Percentiles rank a stretch among this genome's conserved stretches.
Evolutionary conservation across 169 alveolate genomes (phyloP).

Genomic region (Plasmodium vivax): DNA sequence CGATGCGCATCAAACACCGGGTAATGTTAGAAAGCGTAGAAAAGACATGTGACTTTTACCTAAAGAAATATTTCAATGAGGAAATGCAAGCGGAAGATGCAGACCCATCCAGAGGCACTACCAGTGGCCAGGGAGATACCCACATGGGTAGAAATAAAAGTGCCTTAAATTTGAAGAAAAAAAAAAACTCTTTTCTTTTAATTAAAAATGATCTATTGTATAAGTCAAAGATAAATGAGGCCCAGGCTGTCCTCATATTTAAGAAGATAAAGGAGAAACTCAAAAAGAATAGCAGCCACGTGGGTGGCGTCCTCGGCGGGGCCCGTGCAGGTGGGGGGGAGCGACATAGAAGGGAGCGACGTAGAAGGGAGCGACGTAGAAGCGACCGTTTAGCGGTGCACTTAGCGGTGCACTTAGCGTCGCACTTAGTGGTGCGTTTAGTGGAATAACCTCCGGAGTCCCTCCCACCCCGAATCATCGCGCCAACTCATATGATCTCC

Average conservation of each 20-base stretch:
- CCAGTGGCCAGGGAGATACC: background rate
- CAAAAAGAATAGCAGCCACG: background rate
- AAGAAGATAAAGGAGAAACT: constrained; percentile 64
- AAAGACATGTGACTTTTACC: constrained; percentile 64
- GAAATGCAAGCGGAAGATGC: background rate
- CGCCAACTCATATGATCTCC: background rate
- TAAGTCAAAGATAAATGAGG: constrained; percentile 44
- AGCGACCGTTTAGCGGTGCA: background rate
- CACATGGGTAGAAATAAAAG: background rate
- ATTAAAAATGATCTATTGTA: constrained; percentile 52
- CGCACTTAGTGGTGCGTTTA: background rate
- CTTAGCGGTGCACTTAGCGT: too few species aligned
- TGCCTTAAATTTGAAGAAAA: background rate
- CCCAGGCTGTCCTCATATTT: constrained; percentile 44
- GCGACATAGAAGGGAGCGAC: background rate
- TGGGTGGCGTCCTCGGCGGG: background rate
- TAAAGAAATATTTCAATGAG: constrained; percentile 59
- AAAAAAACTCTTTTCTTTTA: constrained; percentile 38
- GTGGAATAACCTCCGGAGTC: background rate
- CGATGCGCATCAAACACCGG: constrained; percentile 31
- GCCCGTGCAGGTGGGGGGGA: background rate
- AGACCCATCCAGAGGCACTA: background rate
- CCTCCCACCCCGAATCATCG: background rate
- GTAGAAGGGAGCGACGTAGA: background rate
- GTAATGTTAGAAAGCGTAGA: constrained; percentile 40